Percentiles rank a stretch among this genome's conserved stretches.
Evolutionary conservation across 1,284 basidiomycete genomes (phyloP).

Genomic region (Hemileia vastatrix): DNA sequence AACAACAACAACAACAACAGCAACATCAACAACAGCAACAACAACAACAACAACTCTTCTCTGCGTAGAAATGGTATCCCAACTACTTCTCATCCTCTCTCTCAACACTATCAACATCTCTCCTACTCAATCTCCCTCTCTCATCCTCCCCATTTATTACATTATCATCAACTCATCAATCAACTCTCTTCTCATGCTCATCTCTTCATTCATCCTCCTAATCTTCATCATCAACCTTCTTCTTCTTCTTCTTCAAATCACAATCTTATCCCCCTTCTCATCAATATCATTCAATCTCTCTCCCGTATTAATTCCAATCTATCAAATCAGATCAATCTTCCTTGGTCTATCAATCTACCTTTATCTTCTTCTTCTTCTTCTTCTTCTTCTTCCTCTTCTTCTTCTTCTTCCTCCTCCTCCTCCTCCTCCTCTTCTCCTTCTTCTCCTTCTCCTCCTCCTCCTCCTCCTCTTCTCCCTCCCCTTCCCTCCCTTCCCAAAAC

Average conservation of each 20-base stretch:
- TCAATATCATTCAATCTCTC: slow-evolving; percentile 8
- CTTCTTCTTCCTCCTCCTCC: slow-evolving; percentile 10
- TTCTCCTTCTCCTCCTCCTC: slow-evolving; percentile 22
- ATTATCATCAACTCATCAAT: not conserved
- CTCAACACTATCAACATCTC: not conserved
- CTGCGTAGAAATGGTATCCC: not conserved
- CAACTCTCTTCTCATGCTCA: slow-evolving; percentile 27
- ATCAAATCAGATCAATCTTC: slow-evolving; percentile 13
- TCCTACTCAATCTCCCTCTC: not conserved
- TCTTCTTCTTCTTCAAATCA: slow-evolving; percentile 1
- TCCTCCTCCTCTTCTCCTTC: slow-evolving; percentile 19
- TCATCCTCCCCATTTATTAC: not conserved
- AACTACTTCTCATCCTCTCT: not conserved
- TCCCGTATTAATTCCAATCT: slow-evolving; percentile 7
- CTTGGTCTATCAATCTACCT: slow-evolving; percentile 12
- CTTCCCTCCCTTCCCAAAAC: not conserved
- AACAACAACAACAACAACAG: not conserved
- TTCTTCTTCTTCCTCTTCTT: slow-evolving; percentile 21
- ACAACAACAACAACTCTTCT: not conserved
- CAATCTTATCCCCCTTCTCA: slow-evolving; percentile 22
- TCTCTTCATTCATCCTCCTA: slow-evolving; percentile 30
- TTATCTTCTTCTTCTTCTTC: slow-evolving; percentile 24
- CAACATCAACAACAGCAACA: not conserved
- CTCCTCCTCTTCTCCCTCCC: slow-evolving; percentile 36
- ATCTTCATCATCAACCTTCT: slow-evolving; percentile 37